Evolutionary conservation across 2,329 filamentous ascomycete genomes (phyloP).

Genomic region (Lizonia empirigonia): DNA sequence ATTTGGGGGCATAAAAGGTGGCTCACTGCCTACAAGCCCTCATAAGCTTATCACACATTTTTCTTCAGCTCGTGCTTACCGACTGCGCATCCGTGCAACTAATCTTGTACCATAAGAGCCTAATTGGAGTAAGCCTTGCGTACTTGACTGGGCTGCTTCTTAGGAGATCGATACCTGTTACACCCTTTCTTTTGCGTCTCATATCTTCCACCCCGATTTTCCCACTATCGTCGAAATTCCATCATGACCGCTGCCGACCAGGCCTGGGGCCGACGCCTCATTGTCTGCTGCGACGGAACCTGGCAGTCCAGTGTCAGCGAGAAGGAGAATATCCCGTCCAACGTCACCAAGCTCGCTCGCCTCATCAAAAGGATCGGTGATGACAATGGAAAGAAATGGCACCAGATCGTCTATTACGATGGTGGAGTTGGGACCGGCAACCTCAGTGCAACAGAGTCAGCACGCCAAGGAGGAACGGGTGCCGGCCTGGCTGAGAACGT

Average conservation of each 20-base stretch:
- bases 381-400: slow-evolving; percentile 38
- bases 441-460: slow-evolving; percentile 30
- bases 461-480: slow-evolving; percentile 50
- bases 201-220: neutral
- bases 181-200: neutral
- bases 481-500: slow-evolving; percentile 56
- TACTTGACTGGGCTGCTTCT: no score
- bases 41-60: neutral
- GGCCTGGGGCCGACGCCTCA: slow-evolving; percentile 41
- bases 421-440: slow-evolving; percentile 44
- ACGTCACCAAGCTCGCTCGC: slow-evolving; percentile 45
- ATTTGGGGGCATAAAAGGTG: slow-evolving; percentile 4
- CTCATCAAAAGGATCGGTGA: slow-evolving; percentile 38
- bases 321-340: slow-evolving; percentile 43
- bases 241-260: slow-evolving; percentile 14
- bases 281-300: slow-evolving; percentile 47
- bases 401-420: slow-evolving; percentile 48
- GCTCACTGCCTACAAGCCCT: neutral
- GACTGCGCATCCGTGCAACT: neutral
- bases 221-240: neutral
- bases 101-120: neutral
- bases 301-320: slow-evolving; percentile 44
- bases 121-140: neutral
- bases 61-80: neutral
- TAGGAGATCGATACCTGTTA: neutral